Evolutionary conservation across 495 filamentous ascomycete genomes (phyloP).

Genomic region (Hypoxylon intermedium): DNA sequence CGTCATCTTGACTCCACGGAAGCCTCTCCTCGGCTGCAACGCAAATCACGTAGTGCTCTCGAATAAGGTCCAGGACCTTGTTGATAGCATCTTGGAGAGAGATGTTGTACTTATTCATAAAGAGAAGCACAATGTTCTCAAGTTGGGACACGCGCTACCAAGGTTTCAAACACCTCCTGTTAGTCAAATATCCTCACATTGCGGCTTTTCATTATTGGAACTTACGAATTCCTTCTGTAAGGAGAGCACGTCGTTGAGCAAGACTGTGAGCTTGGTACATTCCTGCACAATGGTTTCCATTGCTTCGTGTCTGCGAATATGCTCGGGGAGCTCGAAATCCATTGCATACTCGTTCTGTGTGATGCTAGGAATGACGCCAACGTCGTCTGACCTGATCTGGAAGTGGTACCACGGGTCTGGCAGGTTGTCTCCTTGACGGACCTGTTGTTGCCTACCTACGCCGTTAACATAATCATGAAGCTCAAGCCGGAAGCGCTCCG

Average conservation of each 20-base stretch:
- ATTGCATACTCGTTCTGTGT: slow-evolving; percentile 42
- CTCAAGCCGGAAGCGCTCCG: slow-evolving; percentile 33
- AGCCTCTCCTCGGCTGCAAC: slow-evolving; percentile 37
- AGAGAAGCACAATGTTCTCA: slow-evolving; percentile 39
- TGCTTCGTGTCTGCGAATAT: slow-evolving; percentile 35
- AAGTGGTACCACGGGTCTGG: slow-evolving; percentile 43
- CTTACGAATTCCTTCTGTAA: slow-evolving; percentile 43
- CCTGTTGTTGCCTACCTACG: slow-evolving; percentile 33
- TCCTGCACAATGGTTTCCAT: slow-evolving; percentile 36
- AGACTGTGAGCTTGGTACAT: slow-evolving; percentile 34
- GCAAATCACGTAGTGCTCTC: slow-evolving; percentile 38
- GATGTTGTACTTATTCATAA: slow-evolving; percentile 39
- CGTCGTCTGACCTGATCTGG: slow-evolving; percentile 36
- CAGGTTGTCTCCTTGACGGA: slow-evolving; percentile 32
- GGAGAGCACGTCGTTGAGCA: slow-evolving; percentile 41
- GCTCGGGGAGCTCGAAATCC: slow-evolving; percentile 40
- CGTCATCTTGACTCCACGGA: slow-evolving; percentile 39
- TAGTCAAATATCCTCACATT: slow-evolving; percentile 7
- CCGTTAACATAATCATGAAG: slow-evolving; percentile 40
- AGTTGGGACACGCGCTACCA: slow-evolving; percentile 36
- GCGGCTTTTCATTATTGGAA: no score
- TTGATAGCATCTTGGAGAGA: slow-evolving; percentile 26
- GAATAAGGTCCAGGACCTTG: slow-evolving; percentile 37
- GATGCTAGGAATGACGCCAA: slow-evolving; percentile 40
- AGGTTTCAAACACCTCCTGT: neutral